Conservation (phyloP, 768 basidiomycete species). For the Pisolithus microcarpus region DNA sequence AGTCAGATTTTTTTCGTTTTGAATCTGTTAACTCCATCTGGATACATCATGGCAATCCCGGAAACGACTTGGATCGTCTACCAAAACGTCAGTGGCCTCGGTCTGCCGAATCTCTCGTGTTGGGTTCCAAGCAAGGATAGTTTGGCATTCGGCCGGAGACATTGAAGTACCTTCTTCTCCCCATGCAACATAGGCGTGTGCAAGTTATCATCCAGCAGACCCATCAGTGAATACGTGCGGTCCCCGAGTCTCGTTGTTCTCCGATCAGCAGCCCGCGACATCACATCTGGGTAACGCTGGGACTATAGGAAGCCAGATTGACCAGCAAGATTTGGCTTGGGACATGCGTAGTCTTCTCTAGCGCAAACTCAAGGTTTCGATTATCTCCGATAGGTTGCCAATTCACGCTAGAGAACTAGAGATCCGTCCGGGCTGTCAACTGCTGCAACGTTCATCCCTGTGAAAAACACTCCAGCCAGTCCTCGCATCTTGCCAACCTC, state of each 20-base stretch:
- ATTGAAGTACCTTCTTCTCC: conserved; percentile 3
- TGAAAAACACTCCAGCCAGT: conserved; percentile 8
- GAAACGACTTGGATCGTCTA: neutral
- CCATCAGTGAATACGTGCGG: conserved; percentile 12
- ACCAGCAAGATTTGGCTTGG: conserved; percentile 1
- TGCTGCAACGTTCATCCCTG: conserved; percentile 11
- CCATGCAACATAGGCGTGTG: conserved; percentile 10
- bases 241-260: conserved; percentile 12
- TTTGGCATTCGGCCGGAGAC: neutral
- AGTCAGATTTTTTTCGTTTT: no score
- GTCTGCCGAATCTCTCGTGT: neutral
- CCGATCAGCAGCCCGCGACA: conserved; percentile 16
- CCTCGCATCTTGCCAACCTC: neutral
- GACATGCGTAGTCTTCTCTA: neutral
- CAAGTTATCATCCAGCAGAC: conserved; percentile 7
- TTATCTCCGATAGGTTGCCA: conserved; percentile 5
- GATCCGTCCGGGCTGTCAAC: conserved; percentile 9
- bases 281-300: conserved; percentile 3
- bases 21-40: no score
- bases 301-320: neutral
- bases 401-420: conserved; percentile 10
- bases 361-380: neutral
- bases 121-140: conserved; percentile 1
- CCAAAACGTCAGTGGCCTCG: neutral
- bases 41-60: neutral